Evolutionary conservation across 495 filamentous ascomycete genomes (phyloP), one percentile per base, ranked within the genome.

Genomic region (Lentithecium fluviatile): DNA sequence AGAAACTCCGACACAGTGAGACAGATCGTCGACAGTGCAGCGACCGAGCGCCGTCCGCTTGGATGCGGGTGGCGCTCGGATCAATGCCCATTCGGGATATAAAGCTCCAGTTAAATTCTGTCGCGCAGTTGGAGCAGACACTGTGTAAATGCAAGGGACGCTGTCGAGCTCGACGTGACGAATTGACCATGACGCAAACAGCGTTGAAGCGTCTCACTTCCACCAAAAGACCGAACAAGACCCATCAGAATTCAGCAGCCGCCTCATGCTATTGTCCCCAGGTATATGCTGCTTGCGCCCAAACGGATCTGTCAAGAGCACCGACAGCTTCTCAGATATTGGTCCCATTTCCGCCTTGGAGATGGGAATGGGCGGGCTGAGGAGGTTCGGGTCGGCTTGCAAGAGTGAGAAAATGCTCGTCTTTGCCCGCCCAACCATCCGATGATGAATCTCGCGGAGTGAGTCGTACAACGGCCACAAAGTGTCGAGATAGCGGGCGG

Each of bases 371-470:
- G 56, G 56, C 8, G 65, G 65, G 24, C 49, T 68, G 2, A 52
- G 47, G n/a, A 23, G 47, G 10, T 34, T 45, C 1, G 56, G 51
- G 45, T 64, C 60, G 20, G 56, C 25, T 13, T 61, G 60, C 11
- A 64, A 36, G 8, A 68, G 65, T 3, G 56, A 38, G 52, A 60
- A 60, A 12, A 68, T 68, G 52, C 65, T 68, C 1, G 65, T 61
- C 25, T 64, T 68, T 17, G 49, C 52, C 25, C 43, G 25, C 1
- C 56, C 56, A 3, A 59, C n/a, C 32, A 54, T 53, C 1, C 65
- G 49, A 6, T 53, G 60, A 29, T 68, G 60, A 12, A 64, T 60
- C 6, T 54, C 17, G 29, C 58, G 56, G 13, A 69, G 52, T 3
- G 17, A 7, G 32, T 69, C 52, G 49, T 69, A 65, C 36, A 69